These are phyloP conservation scores for Bodo saltans DNA, from an alignment of 78 protist genomes.

Conservation along the genomic window DNA sequence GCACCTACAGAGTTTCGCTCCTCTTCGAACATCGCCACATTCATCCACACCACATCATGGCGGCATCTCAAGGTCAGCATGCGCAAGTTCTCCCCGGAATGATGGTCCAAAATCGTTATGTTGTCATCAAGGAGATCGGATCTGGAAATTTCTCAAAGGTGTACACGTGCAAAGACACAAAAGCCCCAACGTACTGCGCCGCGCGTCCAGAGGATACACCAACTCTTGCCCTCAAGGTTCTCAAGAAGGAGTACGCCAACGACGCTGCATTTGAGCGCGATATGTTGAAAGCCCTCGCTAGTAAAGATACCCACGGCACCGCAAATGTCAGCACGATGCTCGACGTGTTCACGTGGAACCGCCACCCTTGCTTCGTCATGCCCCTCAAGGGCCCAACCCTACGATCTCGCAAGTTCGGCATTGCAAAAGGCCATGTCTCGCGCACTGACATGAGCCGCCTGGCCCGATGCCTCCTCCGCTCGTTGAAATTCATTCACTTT, in stretches of 20 bases:
- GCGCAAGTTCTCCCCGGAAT: background rate
- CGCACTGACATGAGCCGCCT: background rate
- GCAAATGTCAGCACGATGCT: background rate
- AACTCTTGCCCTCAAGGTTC: slow-evolving; percentile 21
- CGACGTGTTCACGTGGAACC: background rate
- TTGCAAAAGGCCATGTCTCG: background rate
- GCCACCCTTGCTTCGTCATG: slow-evolving; percentile 24
- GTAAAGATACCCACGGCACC: background rate
- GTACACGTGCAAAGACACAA: background rate
- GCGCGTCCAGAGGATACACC: too few species aligned
- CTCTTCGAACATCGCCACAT: background rate
- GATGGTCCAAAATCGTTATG: background rate
- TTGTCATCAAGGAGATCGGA: slow-evolving; percentile 8
- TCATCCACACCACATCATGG: background rate
- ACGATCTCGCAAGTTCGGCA: background rate
- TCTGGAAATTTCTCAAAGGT: slow-evolving; percentile 25
- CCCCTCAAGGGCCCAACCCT: slow-evolving; percentile 3
- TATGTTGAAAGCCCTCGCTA: slow-evolving; percentile 5
- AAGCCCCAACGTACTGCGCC: background rate
- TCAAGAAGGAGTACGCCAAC: background rate
- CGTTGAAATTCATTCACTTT: slow-evolving; percentile 18
- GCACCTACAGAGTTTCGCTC: background rate
- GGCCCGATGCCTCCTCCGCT: background rate
- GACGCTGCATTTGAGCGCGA: slow-evolving; percentile 17
- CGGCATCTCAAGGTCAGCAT: background rate